These are phyloP conservation scores for Sutorius australiensis DNA, from an alignment of 768 basidiomycete genomes.

Conservation along the genomic window DNA sequence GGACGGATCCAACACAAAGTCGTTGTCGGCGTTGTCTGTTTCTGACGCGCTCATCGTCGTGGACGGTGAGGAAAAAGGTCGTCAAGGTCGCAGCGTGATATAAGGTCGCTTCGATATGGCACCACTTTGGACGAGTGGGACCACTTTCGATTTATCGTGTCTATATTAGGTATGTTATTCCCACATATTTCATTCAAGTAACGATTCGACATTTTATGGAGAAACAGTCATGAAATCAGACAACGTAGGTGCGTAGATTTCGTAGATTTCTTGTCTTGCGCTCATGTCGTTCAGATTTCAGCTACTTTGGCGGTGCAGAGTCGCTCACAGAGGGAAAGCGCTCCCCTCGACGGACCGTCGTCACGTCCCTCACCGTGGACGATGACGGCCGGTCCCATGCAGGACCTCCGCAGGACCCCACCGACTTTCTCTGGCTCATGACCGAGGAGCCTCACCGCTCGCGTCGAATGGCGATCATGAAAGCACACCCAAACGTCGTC, in stretches of 20 bases:
- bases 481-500: slow-evolving; percentile 92
- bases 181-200: slow-evolving; percentile 14
- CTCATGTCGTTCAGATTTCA: slow-evolving; percentile 52
- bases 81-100: not conserved
- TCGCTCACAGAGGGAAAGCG: slow-evolving; percentile 55
- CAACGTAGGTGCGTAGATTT: slow-evolving; percentile 21
- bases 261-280: not conserved
- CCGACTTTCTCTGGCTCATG: slow-evolving; percentile 94
- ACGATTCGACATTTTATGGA: not conserved
- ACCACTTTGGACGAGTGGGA: slow-evolving; percentile 22
- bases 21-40: slow-evolving; percentile 21
- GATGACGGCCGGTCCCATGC: slow-evolving; percentile 41
- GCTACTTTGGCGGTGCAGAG: slow-evolving; percentile 82
- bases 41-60: slow-evolving; percentile 19
- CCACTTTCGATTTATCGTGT: slow-evolving; percentile 21
- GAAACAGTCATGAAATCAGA: slow-evolving; percentile 12
- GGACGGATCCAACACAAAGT: slow-evolving; percentile 49
- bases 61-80: not conserved
- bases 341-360: slow-evolving; percentile 49
- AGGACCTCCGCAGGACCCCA: slow-evolving; percentile 66
- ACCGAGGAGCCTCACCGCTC: slow-evolving; percentile 96
- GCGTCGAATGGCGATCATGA: slow-evolving; percentile 83
- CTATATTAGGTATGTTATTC: slow-evolving; percentile 23
- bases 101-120: slow-evolving; percentile 9
- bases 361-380: slow-evolving; percentile 36